Conservation (phyloP, 805 yeast species). For the Lipomyces oligophaga region DNA sequence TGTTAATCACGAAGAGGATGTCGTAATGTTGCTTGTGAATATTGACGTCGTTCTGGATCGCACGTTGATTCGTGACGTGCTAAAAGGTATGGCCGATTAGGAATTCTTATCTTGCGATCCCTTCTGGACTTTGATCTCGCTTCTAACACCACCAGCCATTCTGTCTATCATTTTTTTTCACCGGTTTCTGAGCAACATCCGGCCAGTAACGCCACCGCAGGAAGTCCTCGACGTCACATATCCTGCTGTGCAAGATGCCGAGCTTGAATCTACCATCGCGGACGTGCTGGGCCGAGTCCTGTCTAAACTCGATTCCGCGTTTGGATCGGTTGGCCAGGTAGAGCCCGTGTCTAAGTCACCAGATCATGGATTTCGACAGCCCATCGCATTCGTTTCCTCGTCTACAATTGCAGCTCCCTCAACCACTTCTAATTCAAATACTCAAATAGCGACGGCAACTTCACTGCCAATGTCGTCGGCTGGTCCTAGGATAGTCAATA, state of each 20-base stretch:
- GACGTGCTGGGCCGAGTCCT: slow-evolving; percentile 37
- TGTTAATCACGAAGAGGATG: too few relatives aligned
- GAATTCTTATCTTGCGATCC: background rate
- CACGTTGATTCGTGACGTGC: slow-evolving; percentile 15
- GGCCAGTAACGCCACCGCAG: slow-evolving; percentile 45
- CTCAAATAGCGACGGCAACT: background rate
- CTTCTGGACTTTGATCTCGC: background rate
- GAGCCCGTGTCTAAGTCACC: background rate
- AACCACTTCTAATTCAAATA: background rate
- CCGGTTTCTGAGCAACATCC: slow-evolving; percentile 61
- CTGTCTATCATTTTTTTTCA: slow-evolving; percentile 66
- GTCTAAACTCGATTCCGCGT: slow-evolving; percentile 23
- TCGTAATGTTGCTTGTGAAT: slow-evolving; percentile 17
- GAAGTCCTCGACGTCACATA: slow-evolving; percentile 59
- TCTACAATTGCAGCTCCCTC: background rate
- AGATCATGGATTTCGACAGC: background rate
- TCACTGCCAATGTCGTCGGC: background rate
- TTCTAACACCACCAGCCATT: slow-evolving; percentile 43
- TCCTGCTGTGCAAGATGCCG: slow-evolving; percentile 48
- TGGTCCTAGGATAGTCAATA: background rate
- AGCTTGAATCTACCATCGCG: slow-evolving; percentile 46
- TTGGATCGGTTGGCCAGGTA: background rate
- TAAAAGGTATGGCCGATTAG: slow-evolving; percentile 24
- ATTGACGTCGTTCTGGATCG: slow-evolving; percentile 23
- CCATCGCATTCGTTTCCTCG: too few relatives aligned